phyloP scores from a whole-genome alignment of 2,329 filamentous ascomycete species.

The Drechslerella stenobrocha region DNA sequence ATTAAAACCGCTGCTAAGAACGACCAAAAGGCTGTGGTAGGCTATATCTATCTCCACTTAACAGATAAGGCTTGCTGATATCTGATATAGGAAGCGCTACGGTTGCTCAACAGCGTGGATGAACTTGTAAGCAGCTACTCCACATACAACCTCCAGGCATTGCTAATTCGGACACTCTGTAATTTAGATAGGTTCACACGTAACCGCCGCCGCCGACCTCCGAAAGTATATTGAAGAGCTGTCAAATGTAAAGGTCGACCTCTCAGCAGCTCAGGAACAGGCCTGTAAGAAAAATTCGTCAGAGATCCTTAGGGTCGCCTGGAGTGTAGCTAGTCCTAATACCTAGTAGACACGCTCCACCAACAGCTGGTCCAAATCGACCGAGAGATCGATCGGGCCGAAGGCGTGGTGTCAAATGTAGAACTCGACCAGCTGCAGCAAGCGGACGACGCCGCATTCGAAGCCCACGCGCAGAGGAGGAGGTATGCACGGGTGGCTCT shows the following conservation, averaged over 20 bases:
- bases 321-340: too few relatives aligned
- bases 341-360: conserved; percentile 20
- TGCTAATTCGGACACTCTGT: too few relatives aligned
- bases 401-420: conserved; percentile 12
- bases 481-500: conserved; percentile 4
- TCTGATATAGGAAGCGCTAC: conserved; percentile 19
- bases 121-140: conserved; percentile 38
- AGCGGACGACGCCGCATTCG: conserved; percentile 30
- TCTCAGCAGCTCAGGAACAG: conserved; percentile 23
- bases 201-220: conserved; percentile 28
- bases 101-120: conserved; percentile 26
- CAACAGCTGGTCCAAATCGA: conserved; percentile 42
- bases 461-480: conserved; percentile 24
- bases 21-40: conserved; percentile 29
- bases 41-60: not conserved
- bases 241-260: conserved; percentile 18
- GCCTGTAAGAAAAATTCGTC: conserved; percentile 32
- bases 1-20: conserved; percentile 18
- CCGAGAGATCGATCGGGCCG: conserved; percentile 29
- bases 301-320: too few relatives aligned
- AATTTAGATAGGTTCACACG: conserved; percentile 39
- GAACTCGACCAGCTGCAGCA: conserved; percentile 30
- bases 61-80: not conserved
- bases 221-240: conserved; percentile 33
- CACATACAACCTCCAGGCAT: too few relatives aligned